Conservation (phyloP, 768 basidiomycete genomes). For the Pholiota microspora region DNA sequence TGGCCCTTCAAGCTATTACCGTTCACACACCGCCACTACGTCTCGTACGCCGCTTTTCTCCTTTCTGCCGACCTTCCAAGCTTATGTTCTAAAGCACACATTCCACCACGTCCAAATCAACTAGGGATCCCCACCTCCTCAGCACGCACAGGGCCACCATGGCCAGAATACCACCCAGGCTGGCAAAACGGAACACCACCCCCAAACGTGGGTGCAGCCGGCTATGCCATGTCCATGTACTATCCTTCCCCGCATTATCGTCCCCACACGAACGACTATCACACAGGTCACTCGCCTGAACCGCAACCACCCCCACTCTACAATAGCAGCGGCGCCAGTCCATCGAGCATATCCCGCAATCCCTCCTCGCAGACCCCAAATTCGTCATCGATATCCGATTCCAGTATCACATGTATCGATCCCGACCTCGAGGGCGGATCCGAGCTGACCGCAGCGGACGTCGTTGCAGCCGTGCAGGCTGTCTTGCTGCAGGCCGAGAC, state of each 20-base stretch:
- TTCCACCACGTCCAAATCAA: slow-evolving; percentile 27
- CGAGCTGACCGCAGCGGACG: slow-evolving; percentile 24
- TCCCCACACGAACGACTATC: slow-evolving; percentile 25
- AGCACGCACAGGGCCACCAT: slow-evolving; percentile 14
- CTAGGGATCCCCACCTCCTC: slow-evolving; percentile 38
- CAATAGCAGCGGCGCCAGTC: not conserved
- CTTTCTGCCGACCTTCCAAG: not conserved
- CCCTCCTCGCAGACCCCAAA: slow-evolving; percentile 13
- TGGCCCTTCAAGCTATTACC: slow-evolving; percentile 60
- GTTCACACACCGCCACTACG: slow-evolving; percentile 54
- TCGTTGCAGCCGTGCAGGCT: slow-evolving; percentile 23
- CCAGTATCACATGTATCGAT: slow-evolving; percentile 3
- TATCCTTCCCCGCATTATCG: slow-evolving; percentile 53
- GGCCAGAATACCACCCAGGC: slow-evolving; percentile 17
- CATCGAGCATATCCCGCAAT: slow-evolving; percentile 7
- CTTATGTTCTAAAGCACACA: slow-evolving; percentile 32
- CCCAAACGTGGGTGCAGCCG: slow-evolving; percentile 27
- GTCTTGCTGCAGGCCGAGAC: slow-evolving; percentile 23
- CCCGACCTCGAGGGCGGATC: slow-evolving; percentile 13
- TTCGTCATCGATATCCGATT: not conserved
- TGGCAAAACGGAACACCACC: slow-evolving; percentile 17
- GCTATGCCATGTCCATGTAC: slow-evolving; percentile 33
- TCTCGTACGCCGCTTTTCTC: slow-evolving; percentile 31
- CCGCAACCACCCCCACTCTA: slow-evolving; percentile 16
- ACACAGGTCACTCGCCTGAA: slow-evolving; percentile 19